Base-by-base conservation (phyloP, 495 filamentous ascomycete species). In the Daldinia grandis region DNA sequence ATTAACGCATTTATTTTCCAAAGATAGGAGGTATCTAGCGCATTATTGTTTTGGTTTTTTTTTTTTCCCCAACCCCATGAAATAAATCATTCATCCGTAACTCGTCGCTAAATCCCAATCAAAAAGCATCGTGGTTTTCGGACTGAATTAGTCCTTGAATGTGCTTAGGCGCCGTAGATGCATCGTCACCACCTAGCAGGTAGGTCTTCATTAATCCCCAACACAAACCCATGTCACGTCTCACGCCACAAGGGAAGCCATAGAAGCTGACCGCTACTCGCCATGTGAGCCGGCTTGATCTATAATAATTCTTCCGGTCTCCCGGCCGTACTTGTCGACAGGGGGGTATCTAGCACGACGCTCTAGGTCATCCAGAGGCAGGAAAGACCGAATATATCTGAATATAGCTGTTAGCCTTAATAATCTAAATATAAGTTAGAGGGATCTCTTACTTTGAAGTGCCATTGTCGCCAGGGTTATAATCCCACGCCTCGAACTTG, bases 401-500 rank as follows among this genome's bases (percentile, higher is more conserved):
- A 15, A 4, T 35, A 60, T 27, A 69, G 19, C 25, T 49, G 37
- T 60, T 54, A 66, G 37, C 28, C 38, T 12, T 31, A n/a, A 54
- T 25, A 55, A 10, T 56, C 4, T 10, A 4, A 30, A 19, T 31
- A 17, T 33, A n/a, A 53, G 49, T 53, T 30, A 4, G 25, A 51
- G 27, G 21, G 7, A 30, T 53, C 6, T 14, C 49, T 53, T 85
- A 92, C 85, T 93, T 92, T 30, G 88, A 84, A 71, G 86, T 83
- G 8, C 91, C 89, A 78, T 94, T 91, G 66, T 91, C 87, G 10
- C 80, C 80, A 0, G 92, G 92, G 78, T 93, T 86, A 74, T 88
- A 91, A 74, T 97, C 93, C 93, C 93, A 97, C 66, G 85, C 82
- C 0, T 85, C 84, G 31, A 88, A 92, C 30, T 80, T 81, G 37